A percentile compares a stretch with the other conserved stretches of the same genome.
Conservation (phyloP, 1,139 yeast genomes). For the Saccharomyces hybrid region DNA sequence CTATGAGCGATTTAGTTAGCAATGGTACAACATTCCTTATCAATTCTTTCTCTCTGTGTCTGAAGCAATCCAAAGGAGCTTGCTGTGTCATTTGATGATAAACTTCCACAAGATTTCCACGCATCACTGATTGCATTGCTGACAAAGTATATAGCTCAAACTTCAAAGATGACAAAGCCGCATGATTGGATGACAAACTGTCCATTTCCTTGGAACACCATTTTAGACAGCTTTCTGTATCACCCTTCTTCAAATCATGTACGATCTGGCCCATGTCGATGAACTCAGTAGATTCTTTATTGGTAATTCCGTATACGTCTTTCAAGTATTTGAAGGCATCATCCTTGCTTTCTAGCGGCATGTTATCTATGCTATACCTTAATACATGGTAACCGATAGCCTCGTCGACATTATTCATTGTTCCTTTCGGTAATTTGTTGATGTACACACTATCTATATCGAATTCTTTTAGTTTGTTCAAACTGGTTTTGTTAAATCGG, state of each 20-base stretch:
- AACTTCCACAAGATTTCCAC: conserved; percentile 16
- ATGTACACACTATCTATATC: conserved; percentile 35
- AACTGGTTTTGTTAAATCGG: conserved; percentile 30
- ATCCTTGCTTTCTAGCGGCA: conserved; percentile 13
- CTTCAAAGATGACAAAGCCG: conserved; percentile 4
- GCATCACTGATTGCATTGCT: conserved; percentile 18
- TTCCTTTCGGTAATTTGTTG: conserved; percentile 30
- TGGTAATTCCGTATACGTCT: conserved; percentile 21
- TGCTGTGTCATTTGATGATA: conserved; percentile 15
- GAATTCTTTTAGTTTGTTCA: conserved; percentile 33
- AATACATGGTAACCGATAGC: conserved; percentile 28
- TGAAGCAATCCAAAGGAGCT: conserved; percentile 5
- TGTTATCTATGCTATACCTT: conserved; percentile 22
- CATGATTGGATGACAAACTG: conserved; percentile 3
- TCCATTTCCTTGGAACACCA: conserved; percentile 19
- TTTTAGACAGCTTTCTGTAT: conserved; percentile 19
- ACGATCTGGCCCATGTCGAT: conserved; percentile 25
- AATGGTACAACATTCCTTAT: conserved; percentile 18
- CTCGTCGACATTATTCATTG: conserved; percentile 16
- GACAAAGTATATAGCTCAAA: conserved; percentile 25
- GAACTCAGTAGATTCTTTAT: conserved; percentile 16
- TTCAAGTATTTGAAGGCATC: conserved; percentile 20
- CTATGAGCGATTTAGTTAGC: conserved; percentile 20
- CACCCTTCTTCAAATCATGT: conserved; percentile 19
- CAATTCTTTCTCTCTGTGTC: conserved; percentile 9